Evolutionary conservation across 2,329 filamentous ascomycete species (phyloP), one percentile per base, ranked within the genome.

Genomic region (Fusarium hainanense): DNA sequence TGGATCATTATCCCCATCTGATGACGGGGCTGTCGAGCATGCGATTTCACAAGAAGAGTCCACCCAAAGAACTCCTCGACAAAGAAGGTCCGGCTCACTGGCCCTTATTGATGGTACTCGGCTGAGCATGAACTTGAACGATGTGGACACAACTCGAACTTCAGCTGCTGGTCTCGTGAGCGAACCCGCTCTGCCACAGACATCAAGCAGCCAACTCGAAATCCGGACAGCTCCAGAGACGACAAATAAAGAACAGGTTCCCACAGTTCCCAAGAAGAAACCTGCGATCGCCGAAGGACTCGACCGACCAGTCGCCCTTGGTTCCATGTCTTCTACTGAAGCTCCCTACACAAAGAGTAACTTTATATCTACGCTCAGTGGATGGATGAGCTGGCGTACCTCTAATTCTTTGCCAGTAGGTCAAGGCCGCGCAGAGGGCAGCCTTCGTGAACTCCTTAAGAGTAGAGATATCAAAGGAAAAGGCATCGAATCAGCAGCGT

Each of bases 181-280:
- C 69, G 83, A 86, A 54, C 88, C 85, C 6, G 86, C 87, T n/a
- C 75, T 83, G 20, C 87, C 88, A 3, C 85, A 87, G 68, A 88
- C 86, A 3, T 89, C 87, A 0, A 84, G 78, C 28, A 85, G 80
- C 56, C 82, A 86, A 54, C 77, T 87, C 2, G 81, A 85, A 58
- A 84, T 85, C 18, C 80, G 83, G 63, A 78, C 80, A 11, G 74
- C 77, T 9, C 72, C 77, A 10, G 76, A 77, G 30, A 73, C 74
- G 10, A 66, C 66, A 3, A 66, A 54, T 13, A 74, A 72, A 63
- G 76, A 71, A 28, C 75, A 52, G 48, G 52, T 47, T 40, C 62
- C 59, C 30, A 55, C 11, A n/a, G 66, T 54, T 13, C 48, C 65
- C 7, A 70, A 69, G 51, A 67, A 69, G 11, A 70, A 58, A 25